Evolutionary conservation across 805 yeast genomes (phyloP), one percentile per base, ranked within the genome.

Genomic region (Dipodascus albidus): DNA sequence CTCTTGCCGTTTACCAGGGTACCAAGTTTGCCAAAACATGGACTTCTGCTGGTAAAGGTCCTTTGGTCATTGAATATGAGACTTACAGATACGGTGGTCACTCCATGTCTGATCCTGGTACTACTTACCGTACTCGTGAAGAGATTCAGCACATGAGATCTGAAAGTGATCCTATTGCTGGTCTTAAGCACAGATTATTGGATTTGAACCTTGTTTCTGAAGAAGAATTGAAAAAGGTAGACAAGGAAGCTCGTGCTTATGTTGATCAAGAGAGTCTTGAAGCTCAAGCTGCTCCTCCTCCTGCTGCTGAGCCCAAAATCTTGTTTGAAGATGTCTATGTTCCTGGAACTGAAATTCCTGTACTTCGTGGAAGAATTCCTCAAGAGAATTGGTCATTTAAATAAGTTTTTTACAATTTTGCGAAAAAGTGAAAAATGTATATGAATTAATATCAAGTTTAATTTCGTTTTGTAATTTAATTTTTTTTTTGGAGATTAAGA

Each of bases 71-170:
- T 63, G 99, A 93, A 79, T 93, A 85, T 75, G 97, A 90, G 78
- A 93, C 99, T 64, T 93, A 93, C 78, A 86, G 99, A 80, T 93
- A 93, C 72, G 98, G 98, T 78, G 99, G 99, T 73, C 99, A 93
- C 82, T 93, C 99, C 63, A 93, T 93, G 98, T 91, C 98, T 63
- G 99, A 93, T 76, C 99, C 99, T 67, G 99, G 99, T 80, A 93
- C 99, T 72, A 93, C 99, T 62, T 93, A 93, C 84, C 86, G 99
- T 82, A 93, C 99, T 69, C 90, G 99, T 79, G 99, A 93, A 77
- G 99, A 93, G 78, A 93, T 93, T 63, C 97, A 90, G 77, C 91
- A 91, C 78, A 90, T 93, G 97, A 87, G 99, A 79, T 88, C 98
- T 48, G 86, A 88, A 79, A 89, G 86, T 71, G 99, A 93, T 73